Evolutionary conservation across 768 basidiomycete species (phyloP), one percentile per base, ranked within the genome.

Genomic region (Arthromyces matolae): DNA sequence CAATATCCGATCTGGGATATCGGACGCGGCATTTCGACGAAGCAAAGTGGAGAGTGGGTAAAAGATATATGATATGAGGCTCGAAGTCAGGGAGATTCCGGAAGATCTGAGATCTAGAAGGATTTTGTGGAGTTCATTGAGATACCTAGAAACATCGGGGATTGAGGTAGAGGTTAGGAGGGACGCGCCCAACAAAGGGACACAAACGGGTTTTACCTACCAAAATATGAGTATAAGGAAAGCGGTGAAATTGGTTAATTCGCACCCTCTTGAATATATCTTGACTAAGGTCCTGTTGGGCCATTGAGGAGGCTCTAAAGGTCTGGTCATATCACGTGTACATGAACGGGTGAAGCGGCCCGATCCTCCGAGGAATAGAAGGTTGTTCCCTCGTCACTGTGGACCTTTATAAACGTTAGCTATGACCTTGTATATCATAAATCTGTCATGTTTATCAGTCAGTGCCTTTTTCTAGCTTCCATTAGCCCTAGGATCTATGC

Each of bases 1-100:
- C 38, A 95, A 69, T 24, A 93, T 67, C 56, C 84, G 84, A 58
- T 93, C 85, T 7, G 91, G 86, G 38, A 95, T 84, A 12, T 77
- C 70, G 5, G 75, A 60, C 3, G 83, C 76, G 13, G 77, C 58
- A 61, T 93, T 91, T 25, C 89, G 83, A 40, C 86, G 83, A 28
- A 97, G 75, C 41, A 96, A 80, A 23, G 83, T 80, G 2, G 92
- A 92, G 32, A 97, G 64, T 3, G 95, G 95, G 57, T 92, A 87
- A 67, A 94, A 89, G 23, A 83, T 71, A 64, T 97, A 98, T 36
- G 86, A 84, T 35, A 91, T 79, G 39, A 93, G 73, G 13, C 78
- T 77, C 0, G 78, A 60, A 1, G 77, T 71, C 28, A 91, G 73
- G 4, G 62, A 42, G 28, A 57, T 49, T 7, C 64, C 63, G 7